These are phyloP conservation scores for Rhodotorula sp. DNA, from an alignment of 1,284 basidiomycete genomes.

Conservation along the genomic window DNA sequence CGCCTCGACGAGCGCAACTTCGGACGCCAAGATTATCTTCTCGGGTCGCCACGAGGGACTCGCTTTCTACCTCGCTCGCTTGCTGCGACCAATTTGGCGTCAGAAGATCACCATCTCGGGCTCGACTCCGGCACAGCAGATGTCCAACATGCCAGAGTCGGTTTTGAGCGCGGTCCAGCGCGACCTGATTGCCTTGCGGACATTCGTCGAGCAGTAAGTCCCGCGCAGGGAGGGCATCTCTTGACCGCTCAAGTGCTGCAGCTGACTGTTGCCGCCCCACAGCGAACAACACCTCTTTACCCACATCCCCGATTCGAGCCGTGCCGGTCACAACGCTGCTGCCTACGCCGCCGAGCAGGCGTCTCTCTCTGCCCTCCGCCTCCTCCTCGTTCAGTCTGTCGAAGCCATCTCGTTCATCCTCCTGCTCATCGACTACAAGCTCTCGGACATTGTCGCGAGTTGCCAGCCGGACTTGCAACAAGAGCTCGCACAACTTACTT, in stretches of 20 bases:
- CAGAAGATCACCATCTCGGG: conserved; percentile 62
- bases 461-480: conserved; percentile 64
- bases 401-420: conserved; percentile 92
- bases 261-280: neutral
- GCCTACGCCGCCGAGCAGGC: conserved; percentile 67
- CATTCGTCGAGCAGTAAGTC: conserved; percentile 59
- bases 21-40: conserved; percentile 70
- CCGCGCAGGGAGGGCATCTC: neutral
- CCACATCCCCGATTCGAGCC: conserved; percentile 26
- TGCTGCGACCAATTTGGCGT: conserved; percentile 85
- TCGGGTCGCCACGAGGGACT: conserved; percentile 88
- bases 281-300: conserved; percentile 38
- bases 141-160: conserved; percentile 63
- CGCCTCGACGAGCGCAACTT: neutral
- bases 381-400: conserved; percentile 74
- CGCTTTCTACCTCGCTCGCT: conserved; percentile 77
- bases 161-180: conserved; percentile 68
- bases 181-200: conserved; percentile 71
- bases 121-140: conserved; percentile 53
- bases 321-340: conserved; percentile 32
- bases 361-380: conserved; percentile 69
- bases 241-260: no score
- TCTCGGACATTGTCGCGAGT: conserved; percentile 80
- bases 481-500: conserved; percentile 67
- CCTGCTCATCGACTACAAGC: conserved; percentile 83